Conservation (phyloP, 306 rosid species). For the Glycine soja region DNA sequence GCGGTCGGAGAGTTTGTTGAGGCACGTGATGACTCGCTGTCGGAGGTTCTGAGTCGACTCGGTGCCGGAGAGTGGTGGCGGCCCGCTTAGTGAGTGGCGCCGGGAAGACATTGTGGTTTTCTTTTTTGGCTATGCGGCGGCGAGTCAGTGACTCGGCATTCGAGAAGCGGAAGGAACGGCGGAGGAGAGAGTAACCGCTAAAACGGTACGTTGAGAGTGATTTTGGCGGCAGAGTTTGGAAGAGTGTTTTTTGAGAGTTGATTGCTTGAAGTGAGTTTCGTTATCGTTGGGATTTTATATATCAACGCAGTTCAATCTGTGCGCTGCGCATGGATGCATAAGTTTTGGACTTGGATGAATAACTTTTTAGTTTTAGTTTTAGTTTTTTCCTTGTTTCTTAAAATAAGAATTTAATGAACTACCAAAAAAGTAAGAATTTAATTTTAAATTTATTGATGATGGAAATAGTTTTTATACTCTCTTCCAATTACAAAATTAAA, state of each 20-base stretch:
- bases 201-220: conserved; percentile 43
- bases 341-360: background rate
- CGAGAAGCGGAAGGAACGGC: background rate
- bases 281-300: conserved; percentile 38
- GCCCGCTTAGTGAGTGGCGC: conserved; percentile 69
- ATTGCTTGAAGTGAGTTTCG: conserved; percentile 26
- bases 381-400: too few relatives aligned
- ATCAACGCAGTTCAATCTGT: background rate
- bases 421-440: too few relatives aligned
- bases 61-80: conserved; percentile 49
- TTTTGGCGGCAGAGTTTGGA: conserved; percentile 56
- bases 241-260: conserved; percentile 18
- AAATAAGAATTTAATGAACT: too few relatives aligned
- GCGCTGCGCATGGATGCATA: conserved; percentile 2
- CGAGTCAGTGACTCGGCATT: conserved; percentile 50
- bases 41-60: conserved; percentile 74
- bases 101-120: conserved; percentile 56
- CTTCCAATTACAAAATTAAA: too few relatives aligned
- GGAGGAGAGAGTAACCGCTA: conserved; percentile 4
- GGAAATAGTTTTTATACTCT: too few relatives aligned
- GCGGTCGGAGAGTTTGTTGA: conserved; percentile 94
- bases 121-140: background rate
- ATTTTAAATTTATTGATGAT: too few relatives aligned
- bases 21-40: conserved; percentile 75
- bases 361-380: background rate